Evolutionary conservation across 495 filamentous ascomycete genomes (phyloP).

Genomic region (Chaetomium cochliodes): DNA sequence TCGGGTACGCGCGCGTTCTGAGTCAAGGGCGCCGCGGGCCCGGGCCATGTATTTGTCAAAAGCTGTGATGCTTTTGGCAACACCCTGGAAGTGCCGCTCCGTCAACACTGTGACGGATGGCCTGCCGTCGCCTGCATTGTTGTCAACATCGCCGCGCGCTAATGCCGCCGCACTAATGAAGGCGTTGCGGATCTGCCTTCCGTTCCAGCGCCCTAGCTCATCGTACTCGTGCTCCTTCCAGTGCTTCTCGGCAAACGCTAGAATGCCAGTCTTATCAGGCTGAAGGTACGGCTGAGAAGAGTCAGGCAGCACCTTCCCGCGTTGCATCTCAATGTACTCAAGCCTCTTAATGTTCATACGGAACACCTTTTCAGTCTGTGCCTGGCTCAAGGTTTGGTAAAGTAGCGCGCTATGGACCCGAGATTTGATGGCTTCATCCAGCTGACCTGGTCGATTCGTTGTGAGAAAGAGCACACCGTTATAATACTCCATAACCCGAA

Average conservation of each 20-base stretch:
- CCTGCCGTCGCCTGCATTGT: neutral
- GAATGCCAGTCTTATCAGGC: slow-evolving; percentile 1
- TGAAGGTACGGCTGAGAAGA: neutral
- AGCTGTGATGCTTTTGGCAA: neutral
- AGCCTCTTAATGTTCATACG: slow-evolving; percentile 1
- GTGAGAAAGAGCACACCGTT: slow-evolving; percentile 41
- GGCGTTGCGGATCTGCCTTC: slow-evolving; percentile 42
- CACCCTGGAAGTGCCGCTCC: slow-evolving; percentile 3
- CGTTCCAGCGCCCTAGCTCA: slow-evolving; percentile 35
- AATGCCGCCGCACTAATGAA: slow-evolving; percentile 17
- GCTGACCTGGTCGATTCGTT: slow-evolving; percentile 41
- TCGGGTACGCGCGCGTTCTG: neutral
- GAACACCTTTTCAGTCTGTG: slow-evolving; percentile 30
- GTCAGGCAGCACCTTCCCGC: neutral
- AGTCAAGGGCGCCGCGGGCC: neutral
- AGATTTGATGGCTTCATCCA: slow-evolving; percentile 42
- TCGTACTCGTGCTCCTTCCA: slow-evolving; percentile 13
- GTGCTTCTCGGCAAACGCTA: slow-evolving; percentile 2
- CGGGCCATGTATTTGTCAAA: slow-evolving; percentile 7
- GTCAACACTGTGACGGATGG: neutral
- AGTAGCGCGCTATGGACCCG: slow-evolving; percentile 42
- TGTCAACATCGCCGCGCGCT: neutral
- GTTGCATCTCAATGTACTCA: neutral
- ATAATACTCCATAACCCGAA: slow-evolving; percentile 43
- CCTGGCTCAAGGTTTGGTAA: slow-evolving; percentile 33